phyloP scores from a whole-genome alignment of 805 yeast species.

The Saturnispora sanitii region DNA sequence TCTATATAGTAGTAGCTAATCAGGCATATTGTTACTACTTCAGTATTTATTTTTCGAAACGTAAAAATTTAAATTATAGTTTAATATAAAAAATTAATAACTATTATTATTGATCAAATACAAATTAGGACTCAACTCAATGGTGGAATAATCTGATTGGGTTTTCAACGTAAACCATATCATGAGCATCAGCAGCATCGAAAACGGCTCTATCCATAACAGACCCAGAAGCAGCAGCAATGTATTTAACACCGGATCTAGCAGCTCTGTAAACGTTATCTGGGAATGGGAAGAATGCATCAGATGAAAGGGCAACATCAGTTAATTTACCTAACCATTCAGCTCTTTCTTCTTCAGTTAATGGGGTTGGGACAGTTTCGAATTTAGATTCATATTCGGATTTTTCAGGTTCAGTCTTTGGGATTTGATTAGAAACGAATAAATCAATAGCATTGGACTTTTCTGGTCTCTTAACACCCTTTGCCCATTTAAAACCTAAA shows the following conservation, averaged over 20 bases:
- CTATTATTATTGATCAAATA: too few relatives aligned
- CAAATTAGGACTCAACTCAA: slow-evolving; percentile 26
- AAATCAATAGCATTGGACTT: slow-evolving; percentile 96
- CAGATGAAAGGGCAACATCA: slow-evolving; percentile 88
- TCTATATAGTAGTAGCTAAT: neutral
- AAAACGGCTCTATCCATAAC: slow-evolving; percentile 96
- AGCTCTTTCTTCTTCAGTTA: slow-evolving; percentile 70
- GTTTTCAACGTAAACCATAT: slow-evolving; percentile 89
- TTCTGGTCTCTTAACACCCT: slow-evolving; percentile 97
- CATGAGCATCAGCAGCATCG: slow-evolving; percentile 88
- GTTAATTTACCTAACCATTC: slow-evolving; percentile 78
- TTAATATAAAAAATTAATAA: too few relatives aligned
- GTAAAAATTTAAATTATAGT: too few relatives aligned
- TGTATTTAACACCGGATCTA: slow-evolving; percentile 88
- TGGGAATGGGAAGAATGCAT: slow-evolving; percentile 99
- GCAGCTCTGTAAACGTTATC: slow-evolving; percentile 98
- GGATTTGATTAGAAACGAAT: slow-evolving; percentile 85
- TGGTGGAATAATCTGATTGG: slow-evolving; percentile 98
- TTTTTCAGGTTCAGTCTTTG: slow-evolving; percentile 86
- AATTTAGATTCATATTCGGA: slow-evolving; percentile 87
- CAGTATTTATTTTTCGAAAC: too few relatives aligned
- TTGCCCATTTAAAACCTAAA: slow-evolving; percentile 90
- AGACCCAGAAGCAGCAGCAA: slow-evolving; percentile 96
- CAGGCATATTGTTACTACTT: too few relatives aligned
- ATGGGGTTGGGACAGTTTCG: slow-evolving; percentile 70